Evolutionary conservation across 2,329 filamentous ascomycete species (phyloP), one percentile per base, ranked within the genome.

Genomic region (Reticulascus tulasneorum): DNA sequence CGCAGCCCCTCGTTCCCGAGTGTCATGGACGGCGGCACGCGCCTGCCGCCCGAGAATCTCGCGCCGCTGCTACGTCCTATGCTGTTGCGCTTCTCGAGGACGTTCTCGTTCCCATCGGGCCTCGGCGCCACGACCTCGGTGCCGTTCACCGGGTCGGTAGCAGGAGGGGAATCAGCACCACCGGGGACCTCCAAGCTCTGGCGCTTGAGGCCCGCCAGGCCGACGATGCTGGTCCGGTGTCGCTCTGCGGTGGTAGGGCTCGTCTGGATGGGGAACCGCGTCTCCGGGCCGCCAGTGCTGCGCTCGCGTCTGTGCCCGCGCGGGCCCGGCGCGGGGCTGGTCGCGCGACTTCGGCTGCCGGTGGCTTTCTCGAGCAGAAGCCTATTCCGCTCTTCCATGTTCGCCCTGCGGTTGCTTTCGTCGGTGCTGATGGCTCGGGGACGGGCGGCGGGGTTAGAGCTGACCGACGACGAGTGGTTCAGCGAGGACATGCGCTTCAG

Each of bases 361-460:
- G 73, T 77, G 38, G 68, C 72, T 55, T 81, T 80, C 47, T 79
- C 78, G 29, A 93, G 79, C 44, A 91, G 75, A 33, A 88, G 87
- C 44, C 87, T 82, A 58, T 88, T 86, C 34, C 93, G 82, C 58
- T 95, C 93, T 63, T 97, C 91, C 80, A 95, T 91, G 48, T 94
- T 82, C 28, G 87, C 87, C 53, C 89, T 87, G 42, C 93, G 84
- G 62, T 94, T 94, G 64, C 88, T 94, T 69, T 98, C 93, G 56
- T 98, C 89, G 1, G 89, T 94, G 58, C 87, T 94, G 53, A 96
- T 86, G 20, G 90, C 90, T 30, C 93, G 84, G 17, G 86, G 84
- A 26, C 88, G 81, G 45, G 63, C 65, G 31, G 68, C 67, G n/a
- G 10, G 23, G 2, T 71, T 67, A 25, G 67, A 65, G 28, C 53